These are phyloP conservation scores for Lactuca sativa DNA, from an alignment of 129 eudicot species.

Conservation along the genomic window DNA sequence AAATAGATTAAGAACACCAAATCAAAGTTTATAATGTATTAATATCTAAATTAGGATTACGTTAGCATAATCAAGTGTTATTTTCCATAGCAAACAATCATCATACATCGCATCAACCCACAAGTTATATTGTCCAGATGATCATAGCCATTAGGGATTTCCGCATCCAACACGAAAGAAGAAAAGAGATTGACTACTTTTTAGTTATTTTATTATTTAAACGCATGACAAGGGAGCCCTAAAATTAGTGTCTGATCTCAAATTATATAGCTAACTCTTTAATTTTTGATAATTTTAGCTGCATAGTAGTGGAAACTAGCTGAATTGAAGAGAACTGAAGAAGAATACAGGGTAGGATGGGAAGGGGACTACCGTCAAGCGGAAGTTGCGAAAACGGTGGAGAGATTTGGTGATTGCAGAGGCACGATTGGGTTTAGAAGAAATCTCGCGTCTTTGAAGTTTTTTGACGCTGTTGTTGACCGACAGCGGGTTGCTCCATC, in stretches of 20 bases:
- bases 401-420: constrained; percentile 29
- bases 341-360: constrained; percentile 13
- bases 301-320: not conserved
- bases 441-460: constrained; percentile 36
- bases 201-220: not conserved
- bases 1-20: not conserved
- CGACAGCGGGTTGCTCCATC: constrained; percentile 19
- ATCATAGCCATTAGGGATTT: constrained; percentile 15
- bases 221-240: constrained; percentile 1
- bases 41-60: constrained; percentile 9
- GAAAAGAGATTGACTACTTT: not conserved
- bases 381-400: constrained; percentile 32
- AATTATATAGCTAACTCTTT: not conserved
- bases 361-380: constrained; percentile 24
- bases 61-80: constrained; percentile 10
- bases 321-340: not conserved
- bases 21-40: not conserved
- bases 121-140: not conserved
- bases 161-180: not conserved
- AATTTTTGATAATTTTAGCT: not conserved
- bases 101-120: constrained; percentile 8
- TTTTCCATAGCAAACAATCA: not conserved
- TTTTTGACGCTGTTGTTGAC: constrained; percentile 34
- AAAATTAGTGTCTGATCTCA: not conserved
- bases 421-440: constrained; percentile 29